Evolutionary conservation across 495 filamentous ascomycete species (phyloP), one percentile per base, ranked within the genome.

Genomic region (Saxophila tyrrhenica): DNA sequence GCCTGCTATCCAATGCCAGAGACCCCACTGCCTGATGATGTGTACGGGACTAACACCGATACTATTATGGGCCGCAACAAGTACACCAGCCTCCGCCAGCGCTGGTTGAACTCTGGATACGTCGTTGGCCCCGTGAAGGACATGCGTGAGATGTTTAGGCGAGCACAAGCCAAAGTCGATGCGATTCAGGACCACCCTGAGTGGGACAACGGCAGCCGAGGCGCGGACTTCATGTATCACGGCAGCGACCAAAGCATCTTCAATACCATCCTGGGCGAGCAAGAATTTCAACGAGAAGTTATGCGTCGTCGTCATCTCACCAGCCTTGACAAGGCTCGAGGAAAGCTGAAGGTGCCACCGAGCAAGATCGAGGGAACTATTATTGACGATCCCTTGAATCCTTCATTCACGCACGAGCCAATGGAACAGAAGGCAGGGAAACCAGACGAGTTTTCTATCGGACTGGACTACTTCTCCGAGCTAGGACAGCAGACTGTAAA

Each of bases 241-340:
- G 53, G 53, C 47, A 50, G 66, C 23, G 75, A 79, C 57, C 71
- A 78, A 62, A 60, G 72, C 47, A 70, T 76, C 10, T 70, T 82
- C 52, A 75, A 77, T 13, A 71, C 75, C 52, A 77, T 83, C 47
- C 80, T 75, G 50, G 78, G 77, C 41, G 70, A 75, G 47, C 79
- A 83, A 59, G 79, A 82, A 64, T 76, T 76, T 39, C 65, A 77
- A 32, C 70, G 79, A 25, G 74, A 81, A 57, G 64, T 73, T 46
- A 71, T 43, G 35, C 39, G 24, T 3, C 35, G 38, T 15, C 38
- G 29, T n/a, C 48, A 46, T 47, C 23, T 16, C 46, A 29, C 3
- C 25, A 39, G 16, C 32, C 48, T 49, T 15, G 47, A 39, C 13
- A 43, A n/a, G 25, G 71, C 29, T 54, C 67, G 8, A 72, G 73